Conservation (phyloP, 2,329 filamentous ascomycete species). For the Mycosphaerella sp. region DNA sequence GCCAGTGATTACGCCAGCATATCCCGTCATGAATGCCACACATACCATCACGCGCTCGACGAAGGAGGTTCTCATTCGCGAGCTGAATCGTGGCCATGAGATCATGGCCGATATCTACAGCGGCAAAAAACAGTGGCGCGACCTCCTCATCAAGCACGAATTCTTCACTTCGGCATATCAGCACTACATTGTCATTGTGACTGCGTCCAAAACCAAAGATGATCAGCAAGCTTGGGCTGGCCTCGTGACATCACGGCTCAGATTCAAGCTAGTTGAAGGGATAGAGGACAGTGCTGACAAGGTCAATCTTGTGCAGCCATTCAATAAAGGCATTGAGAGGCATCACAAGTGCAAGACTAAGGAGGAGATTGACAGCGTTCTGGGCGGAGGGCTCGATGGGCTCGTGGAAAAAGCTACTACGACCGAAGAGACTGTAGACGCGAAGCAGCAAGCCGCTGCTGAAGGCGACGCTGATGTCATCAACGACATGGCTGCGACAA, state of each 20-base stretch:
- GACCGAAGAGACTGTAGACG: constrained; percentile 47
- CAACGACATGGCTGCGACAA: constrained; percentile 25
- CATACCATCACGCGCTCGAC: constrained; percentile 89
- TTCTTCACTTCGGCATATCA: constrained; percentile 94
- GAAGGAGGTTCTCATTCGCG: constrained; percentile 72
- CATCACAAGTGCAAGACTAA: constrained; percentile 62
- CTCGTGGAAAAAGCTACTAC: constrained; percentile 54
- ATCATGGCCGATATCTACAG: constrained; percentile 74
- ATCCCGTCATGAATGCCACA: constrained; percentile 95
- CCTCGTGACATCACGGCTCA: constrained; percentile 86
- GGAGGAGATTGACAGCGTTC: constrained; percentile 55
- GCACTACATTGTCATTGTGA: constrained; percentile 86
- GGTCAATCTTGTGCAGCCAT: constrained; percentile 80
- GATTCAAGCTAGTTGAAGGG: constrained; percentile 67
- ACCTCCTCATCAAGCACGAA: constrained; percentile 79
- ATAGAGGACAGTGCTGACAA: constrained; percentile 67
- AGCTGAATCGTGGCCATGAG: constrained; percentile 69
- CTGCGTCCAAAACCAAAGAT: constrained; percentile 75
- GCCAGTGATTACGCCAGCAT: constrained; percentile 97
- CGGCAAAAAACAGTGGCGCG: constrained; percentile 73
- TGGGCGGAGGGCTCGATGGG: constrained; percentile 56
- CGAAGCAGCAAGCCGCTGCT: constrained; percentile 42
- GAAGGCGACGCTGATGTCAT: constrained; percentile 31
- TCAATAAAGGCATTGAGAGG: constrained; percentile 87
- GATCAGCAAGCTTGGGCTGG: constrained; percentile 83